Conservation (phyloP, 257 asterid species). For the Craterostigma plantagineum region DNA sequence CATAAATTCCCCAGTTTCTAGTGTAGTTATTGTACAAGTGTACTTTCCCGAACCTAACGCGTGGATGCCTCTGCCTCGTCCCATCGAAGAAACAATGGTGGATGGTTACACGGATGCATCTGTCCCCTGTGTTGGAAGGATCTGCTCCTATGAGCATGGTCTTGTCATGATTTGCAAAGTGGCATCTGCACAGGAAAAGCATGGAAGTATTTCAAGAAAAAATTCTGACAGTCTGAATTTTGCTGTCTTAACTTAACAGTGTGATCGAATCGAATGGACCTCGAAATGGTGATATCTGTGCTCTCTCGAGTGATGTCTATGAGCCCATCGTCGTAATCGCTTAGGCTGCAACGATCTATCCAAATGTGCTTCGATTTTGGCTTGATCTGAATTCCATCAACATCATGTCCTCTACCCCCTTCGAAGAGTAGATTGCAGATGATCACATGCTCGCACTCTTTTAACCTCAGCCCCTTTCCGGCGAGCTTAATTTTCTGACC, state of each 20-base stretch:
- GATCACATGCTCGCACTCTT: conserved; percentile 74
- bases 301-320: conserved; percentile 63
- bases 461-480: conserved; percentile 71
- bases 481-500: conserved; percentile 56
- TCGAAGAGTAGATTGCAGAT: conserved; percentile 54
- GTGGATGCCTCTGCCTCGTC: conserved; percentile 29
- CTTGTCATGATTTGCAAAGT: too few relatives aligned
- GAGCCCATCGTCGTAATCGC: conserved; percentile 55
- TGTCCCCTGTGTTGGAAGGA: too few relatives aligned
- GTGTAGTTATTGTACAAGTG: conserved; percentile 79
- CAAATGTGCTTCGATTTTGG: conserved; percentile 67
- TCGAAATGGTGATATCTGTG: conserved; percentile 67
- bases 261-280: conserved; percentile 32
- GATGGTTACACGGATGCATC: too few relatives aligned
- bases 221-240: background rate
- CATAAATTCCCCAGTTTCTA: conserved; percentile 67
- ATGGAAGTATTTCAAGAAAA: too few relatives aligned
- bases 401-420: conserved; percentile 65
- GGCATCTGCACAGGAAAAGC: too few relatives aligned
- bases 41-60: conserved; percentile 75
- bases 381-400: conserved; percentile 72
- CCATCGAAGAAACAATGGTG: background rate
- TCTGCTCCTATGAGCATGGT: too few relatives aligned
- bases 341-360: conserved; percentile 84
- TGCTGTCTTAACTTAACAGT: too few relatives aligned